Percentiles rank a stretch among this genome's conserved stretches.
Conservation (phyloP, 495 filamentous ascomycete species). For the Aspergillus affinis region DNA sequence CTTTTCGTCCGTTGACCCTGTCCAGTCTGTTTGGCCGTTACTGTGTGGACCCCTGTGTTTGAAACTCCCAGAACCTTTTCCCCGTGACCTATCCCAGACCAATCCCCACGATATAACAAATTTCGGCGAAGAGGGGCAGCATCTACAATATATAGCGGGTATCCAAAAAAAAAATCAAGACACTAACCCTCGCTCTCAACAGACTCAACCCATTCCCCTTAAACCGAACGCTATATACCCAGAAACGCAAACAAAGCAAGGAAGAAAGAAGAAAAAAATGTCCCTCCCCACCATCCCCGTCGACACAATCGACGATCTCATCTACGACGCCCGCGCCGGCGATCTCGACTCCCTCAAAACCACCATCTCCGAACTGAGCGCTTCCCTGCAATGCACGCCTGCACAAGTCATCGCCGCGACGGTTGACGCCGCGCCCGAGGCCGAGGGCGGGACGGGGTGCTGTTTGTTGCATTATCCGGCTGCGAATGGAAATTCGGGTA, state of each 20-base stretch:
- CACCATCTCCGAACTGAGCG: slow-evolving; percentile 56
- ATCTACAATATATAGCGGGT: neutral
- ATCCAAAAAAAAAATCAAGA: too few species aligned
- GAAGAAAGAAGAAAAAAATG: slow-evolving; percentile 26
- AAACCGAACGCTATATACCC: too few species aligned
- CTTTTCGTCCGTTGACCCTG: neutral
- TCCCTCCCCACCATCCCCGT: slow-evolving; percentile 50
- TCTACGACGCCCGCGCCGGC: slow-evolving; percentile 77
- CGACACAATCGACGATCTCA: slow-evolving; percentile 83
- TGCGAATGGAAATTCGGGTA: slow-evolving; percentile 84
- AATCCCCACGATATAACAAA: neutral
- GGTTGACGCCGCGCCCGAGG: slow-evolving; percentile 68
- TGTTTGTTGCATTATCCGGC: slow-evolving; percentile 81
- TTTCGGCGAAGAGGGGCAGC: neutral
- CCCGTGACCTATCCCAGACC: too few species aligned
- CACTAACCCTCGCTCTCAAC: too few species aligned
- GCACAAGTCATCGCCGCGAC: slow-evolving; percentile 62
- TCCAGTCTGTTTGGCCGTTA: neutral
- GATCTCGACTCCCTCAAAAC: slow-evolving; percentile 68
- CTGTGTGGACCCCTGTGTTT: too few species aligned
- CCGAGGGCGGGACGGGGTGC: slow-evolving; percentile 48
- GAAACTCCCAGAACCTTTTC: too few species aligned
- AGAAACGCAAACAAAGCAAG: too few species aligned
- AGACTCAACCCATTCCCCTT: too few species aligned
- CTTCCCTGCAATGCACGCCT: slow-evolving; percentile 50